Base-by-base conservation (phyloP, 1,284 basidiomycete species). In the Trichosporon sp. region DNA sequence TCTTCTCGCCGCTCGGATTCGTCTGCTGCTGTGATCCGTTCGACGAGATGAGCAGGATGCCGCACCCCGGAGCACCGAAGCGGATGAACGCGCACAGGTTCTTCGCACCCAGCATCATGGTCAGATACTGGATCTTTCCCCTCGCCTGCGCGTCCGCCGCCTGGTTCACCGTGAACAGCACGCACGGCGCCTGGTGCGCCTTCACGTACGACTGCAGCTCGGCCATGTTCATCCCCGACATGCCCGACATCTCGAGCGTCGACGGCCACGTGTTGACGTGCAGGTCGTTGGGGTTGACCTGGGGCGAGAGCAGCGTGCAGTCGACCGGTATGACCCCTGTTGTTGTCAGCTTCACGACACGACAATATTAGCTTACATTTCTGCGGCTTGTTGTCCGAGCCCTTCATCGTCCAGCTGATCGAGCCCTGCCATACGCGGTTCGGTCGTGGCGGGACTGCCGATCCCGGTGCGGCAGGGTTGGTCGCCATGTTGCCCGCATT, bases 61-160 rank as follows among this genome's bases (percentile, higher is more conserved):
- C 71, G 19, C 65, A 64, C 3, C 70, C 71, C 0, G 66, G 65
- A 10, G 52, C 46, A 21, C 71, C 71, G 21, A 72, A 64, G 34
- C 58, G 63, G 27, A 72, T 62, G 13, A 65, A 61, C 21, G 67
- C 67, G 32, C 65, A 65, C 36, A 66, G 59, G 9, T 58, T 61
- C 62, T 68, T 68, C 36, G 59, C 34, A 1, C 63, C 61, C 10
- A 71, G 59, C 14, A 60, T 67, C 34, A 46, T 63, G 0, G 64
- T 63, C 19, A 69, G 61, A 27, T 65, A 61, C 11, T 36, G 57
- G 56, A 66, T 66, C 64, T 66, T 65, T n/a, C 29, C 57, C 59
- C 52, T 63, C 6, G 61, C 31, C 14, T 37, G 40, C 13, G 58
- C 46, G 58, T 66, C 65, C 1, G 40, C 62, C 9, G 59, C 34